Evolutionary conservation across 1,284 basidiomycete genomes (phyloP).

Genomic region (Malassezia nana): DNA sequence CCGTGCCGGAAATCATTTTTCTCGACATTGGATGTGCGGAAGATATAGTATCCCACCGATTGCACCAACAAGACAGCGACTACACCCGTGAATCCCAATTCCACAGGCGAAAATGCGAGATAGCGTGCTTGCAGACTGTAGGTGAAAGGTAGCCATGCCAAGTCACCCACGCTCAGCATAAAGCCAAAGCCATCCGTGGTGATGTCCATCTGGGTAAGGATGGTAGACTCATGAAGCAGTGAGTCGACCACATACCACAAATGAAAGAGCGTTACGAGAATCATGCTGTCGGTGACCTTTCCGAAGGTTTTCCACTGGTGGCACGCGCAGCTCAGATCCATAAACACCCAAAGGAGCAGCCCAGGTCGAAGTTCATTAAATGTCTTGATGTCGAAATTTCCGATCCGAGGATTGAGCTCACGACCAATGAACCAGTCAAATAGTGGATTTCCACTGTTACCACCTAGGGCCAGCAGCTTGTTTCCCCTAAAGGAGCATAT

Average conservation of each 20-base stretch:
- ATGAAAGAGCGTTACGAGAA: slow-evolving; percentile 78
- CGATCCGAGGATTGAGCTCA: slow-evolving; percentile 78
- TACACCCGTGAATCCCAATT: slow-evolving; percentile 62
- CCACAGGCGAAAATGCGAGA: slow-evolving; percentile 73
- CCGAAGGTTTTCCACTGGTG: slow-evolving; percentile 76
- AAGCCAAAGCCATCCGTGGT: slow-evolving; percentile 96
- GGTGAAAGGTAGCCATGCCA: slow-evolving; percentile 87
- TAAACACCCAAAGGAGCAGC: slow-evolving; percentile 83
- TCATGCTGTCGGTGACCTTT: slow-evolving; percentile 76
- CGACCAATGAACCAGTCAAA: slow-evolving; percentile 98
- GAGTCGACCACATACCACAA: slow-evolving; percentile 72
- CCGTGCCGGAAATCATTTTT: slow-evolving; percentile 94
- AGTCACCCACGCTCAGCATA: slow-evolving; percentile 91
- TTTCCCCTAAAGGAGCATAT: slow-evolving; percentile 59
- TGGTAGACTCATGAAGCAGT: slow-evolving; percentile 51
- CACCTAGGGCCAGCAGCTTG: slow-evolving; percentile 71
- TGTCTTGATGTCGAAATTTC: slow-evolving; percentile 84
- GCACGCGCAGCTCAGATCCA: slow-evolving; percentile 83
- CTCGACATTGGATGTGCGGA: slow-evolving; percentile 77
- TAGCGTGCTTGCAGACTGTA: slow-evolving; percentile 90
- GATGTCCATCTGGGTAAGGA: slow-evolving; percentile 95
- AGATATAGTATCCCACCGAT: slow-evolving; percentile 76
- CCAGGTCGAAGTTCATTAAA: slow-evolving; percentile 77
- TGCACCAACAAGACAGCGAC: slow-evolving; percentile 62
- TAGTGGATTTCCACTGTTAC: slow-evolving; percentile 75